phyloP scores from a whole-genome alignment of 2,329 filamentous ascomycete genomes.

The Albifimbria verrucaria region DNA sequence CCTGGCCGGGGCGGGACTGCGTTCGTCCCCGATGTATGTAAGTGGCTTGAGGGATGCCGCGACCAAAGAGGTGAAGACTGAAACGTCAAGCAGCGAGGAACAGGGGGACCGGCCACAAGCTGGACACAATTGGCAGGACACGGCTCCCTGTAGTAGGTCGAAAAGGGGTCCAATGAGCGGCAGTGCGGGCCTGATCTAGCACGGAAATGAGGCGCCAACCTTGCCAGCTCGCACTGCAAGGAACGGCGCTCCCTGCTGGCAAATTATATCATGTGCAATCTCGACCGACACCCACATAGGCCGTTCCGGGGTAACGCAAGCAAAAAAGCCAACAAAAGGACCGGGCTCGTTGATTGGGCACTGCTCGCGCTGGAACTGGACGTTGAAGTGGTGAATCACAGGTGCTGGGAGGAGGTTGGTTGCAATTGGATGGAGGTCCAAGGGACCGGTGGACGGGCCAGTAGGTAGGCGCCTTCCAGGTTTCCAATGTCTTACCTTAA shows the following conservation, averaged over 20 bases:
- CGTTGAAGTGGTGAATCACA: too few species aligned
- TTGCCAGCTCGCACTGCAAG: background rate
- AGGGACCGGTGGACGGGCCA: too few species aligned
- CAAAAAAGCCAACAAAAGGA: background rate
- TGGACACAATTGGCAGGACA: background rate
- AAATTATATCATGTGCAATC: background rate
- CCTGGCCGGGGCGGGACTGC: too few species aligned
- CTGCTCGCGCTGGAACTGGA: background rate
- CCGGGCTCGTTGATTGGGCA: background rate
- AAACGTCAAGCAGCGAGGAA: background rate
- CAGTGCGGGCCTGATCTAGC: background rate
- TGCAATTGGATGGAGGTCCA: too few species aligned
- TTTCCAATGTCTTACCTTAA: too few species aligned
- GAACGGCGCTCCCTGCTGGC: background rate
- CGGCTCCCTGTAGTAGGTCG: background rate
- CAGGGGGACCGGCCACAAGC: background rate
- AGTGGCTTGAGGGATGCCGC: background rate
- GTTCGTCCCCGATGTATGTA: too few species aligned
- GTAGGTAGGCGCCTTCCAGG: too few species aligned
- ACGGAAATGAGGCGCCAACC: background rate
- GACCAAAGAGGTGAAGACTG: background rate
- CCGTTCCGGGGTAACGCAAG: background rate
- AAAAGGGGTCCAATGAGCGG: background rate
- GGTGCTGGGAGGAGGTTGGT: too few species aligned
- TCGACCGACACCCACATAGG: background rate